phyloP scores from a whole-genome alignment of 768 basidiomycete species.

The Macrolepiota albuminosa region DNA sequence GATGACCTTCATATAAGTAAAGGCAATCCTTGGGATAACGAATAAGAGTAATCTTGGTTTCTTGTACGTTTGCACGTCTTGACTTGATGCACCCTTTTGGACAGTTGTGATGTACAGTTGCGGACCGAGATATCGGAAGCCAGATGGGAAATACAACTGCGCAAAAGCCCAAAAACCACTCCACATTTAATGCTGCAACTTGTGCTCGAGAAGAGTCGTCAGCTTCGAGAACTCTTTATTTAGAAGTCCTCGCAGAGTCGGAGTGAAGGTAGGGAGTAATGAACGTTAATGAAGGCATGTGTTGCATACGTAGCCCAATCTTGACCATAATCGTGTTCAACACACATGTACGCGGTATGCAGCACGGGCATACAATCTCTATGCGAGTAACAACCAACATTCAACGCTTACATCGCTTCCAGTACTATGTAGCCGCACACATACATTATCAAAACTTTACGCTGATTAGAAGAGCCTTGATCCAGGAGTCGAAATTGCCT shows the following conservation, averaged over 20 bases:
- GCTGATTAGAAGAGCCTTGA: not conserved
- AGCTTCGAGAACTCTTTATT: constrained; percentile 1
- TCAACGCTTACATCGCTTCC: not conserved
- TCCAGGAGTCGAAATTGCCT: not conserved
- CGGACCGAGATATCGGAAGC: constrained; percentile 5
- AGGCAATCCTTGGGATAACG: constrained; percentile 9
- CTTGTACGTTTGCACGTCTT: constrained; percentile 16
- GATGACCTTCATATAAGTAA: constrained; percentile 12
- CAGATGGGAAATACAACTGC: constrained; percentile 2
- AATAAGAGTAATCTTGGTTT: constrained; percentile 11
- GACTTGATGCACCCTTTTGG: constrained; percentile 9
- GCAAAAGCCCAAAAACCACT: not conserved
- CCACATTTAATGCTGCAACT: not conserved
- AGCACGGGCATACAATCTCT: not conserved
- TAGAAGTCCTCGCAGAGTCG: not conserved
- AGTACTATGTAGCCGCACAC: not conserved
- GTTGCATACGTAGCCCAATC: not conserved
- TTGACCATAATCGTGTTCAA: not conserved
- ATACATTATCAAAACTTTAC: not conserved
- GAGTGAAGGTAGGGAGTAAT: not conserved
- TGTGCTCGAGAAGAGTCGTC: not conserved
- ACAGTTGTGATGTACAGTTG: not conserved
- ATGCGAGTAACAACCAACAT: not conserved
- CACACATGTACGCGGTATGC: not conserved
- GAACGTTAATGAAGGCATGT: not conserved